phyloP scores from a whole-genome alignment of 2,329 filamentous ascomycete species.

The Diplodia seriata region DNA sequence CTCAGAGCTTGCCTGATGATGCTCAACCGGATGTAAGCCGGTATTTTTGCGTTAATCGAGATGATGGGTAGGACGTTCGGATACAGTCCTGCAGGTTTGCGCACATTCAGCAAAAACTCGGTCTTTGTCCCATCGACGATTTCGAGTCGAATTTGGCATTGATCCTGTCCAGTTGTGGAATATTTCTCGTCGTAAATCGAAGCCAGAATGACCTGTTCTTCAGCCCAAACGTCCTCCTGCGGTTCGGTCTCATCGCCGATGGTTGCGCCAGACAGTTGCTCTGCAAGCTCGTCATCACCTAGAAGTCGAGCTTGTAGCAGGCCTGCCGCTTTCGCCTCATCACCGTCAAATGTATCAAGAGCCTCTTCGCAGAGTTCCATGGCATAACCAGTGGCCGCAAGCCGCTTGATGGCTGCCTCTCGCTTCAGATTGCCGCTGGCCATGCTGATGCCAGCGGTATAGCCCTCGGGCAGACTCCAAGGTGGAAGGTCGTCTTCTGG shows the following conservation, averaged over 20 bases:
- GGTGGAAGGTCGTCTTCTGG: conserved; percentile 94
- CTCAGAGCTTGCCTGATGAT: conserved; percentile 78
- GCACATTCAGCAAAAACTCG: conserved; percentile 67
- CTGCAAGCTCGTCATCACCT: conserved; percentile 41
- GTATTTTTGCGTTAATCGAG: conserved; percentile 71
- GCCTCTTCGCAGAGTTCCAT: conserved; percentile 80
- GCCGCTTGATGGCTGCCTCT: conserved; percentile 81
- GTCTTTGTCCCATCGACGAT: conserved; percentile 51
- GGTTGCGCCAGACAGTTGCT: conserved; percentile 41
- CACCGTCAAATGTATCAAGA: conserved; percentile 71
- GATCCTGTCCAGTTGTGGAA: conserved; percentile 61
- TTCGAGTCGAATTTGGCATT: conserved; percentile 75
- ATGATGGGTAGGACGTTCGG: conserved; percentile 73
- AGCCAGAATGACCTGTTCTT: conserved; percentile 83
- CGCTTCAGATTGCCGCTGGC: conserved; percentile 80
- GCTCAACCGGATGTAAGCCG: conserved; percentile 92
- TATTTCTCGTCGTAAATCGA: conserved; percentile 79
- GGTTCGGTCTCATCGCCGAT: conserved; percentile 54
- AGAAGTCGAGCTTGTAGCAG: conserved; percentile 76
- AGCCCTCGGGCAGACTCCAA: conserved; percentile 91
- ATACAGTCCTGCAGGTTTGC: conserved; percentile 73
- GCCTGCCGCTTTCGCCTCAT: conserved; percentile 80
- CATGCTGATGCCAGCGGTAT: conserved; percentile 87
- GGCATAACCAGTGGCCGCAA: conserved; percentile 85
- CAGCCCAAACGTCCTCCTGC: conserved; percentile 71